phyloP scores from a whole-genome alignment of 768 basidiomycete species.

The Mycena belliarum region DNA sequence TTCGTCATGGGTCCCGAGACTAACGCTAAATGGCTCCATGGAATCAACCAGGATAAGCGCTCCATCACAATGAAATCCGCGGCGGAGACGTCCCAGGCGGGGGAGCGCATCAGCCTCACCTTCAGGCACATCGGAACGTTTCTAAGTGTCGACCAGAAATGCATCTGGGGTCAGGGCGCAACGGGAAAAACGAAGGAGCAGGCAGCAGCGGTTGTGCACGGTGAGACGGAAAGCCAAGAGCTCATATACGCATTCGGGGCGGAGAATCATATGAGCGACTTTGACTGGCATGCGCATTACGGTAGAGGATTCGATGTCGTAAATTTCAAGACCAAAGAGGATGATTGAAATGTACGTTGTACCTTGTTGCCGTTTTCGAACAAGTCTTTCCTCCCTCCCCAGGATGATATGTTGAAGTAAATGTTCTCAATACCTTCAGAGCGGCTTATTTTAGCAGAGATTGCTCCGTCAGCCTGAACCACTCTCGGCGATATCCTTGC shows the following conservation, averaged over 20 bases:
- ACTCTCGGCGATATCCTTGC: no score
- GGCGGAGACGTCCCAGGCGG: slow-evolving; percentile 55
- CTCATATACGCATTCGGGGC: slow-evolving; percentile 68
- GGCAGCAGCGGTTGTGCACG: slow-evolving; percentile 56
- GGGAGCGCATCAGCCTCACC: slow-evolving; percentile 76
- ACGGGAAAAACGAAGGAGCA: slow-evolving; percentile 57
- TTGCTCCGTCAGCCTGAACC: no score
- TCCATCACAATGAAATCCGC: slow-evolving; percentile 50
- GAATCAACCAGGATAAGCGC: slow-evolving; percentile 76
- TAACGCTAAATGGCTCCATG: slow-evolving; percentile 75
- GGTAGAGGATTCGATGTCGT: slow-evolving; percentile 72
- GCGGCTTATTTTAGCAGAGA: no score
- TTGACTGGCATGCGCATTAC: slow-evolving; percentile 69
- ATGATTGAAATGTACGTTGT: neutral
- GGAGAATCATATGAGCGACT: slow-evolving; percentile 70
- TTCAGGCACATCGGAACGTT: slow-evolving; percentile 82
- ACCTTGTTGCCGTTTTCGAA: no score
- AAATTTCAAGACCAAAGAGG: slow-evolving; percentile 35
- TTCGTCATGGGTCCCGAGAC: slow-evolving; percentile 78
- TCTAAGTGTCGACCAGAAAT: slow-evolving; percentile 46
- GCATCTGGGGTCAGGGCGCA: slow-evolving; percentile 77
- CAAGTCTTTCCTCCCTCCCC: no score
- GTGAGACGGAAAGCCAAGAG: slow-evolving; percentile 45
- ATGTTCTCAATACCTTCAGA: no score
- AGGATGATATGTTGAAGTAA: no score